Conservation (phyloP, 176 grass and related monocot species). For the Microstegium vimineum region DNA sequence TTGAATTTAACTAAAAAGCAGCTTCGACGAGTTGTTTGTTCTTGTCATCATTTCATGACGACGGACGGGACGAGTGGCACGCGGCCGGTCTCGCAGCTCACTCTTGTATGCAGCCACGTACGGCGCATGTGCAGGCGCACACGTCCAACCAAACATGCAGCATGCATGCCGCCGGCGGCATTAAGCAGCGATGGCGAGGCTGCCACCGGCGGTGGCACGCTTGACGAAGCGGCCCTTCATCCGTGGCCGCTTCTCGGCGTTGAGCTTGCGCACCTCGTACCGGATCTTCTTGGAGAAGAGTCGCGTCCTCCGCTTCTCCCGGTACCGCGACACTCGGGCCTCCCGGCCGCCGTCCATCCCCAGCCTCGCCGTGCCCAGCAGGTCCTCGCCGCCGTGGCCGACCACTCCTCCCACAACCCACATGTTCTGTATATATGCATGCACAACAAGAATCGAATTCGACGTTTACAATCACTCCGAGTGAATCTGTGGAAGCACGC, state of each 20-base stretch:
- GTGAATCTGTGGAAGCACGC: not conserved
- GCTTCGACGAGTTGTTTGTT: conserved; percentile 59
- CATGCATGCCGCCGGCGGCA: not conserved
- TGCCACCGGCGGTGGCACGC: conserved; percentile 30
- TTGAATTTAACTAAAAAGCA: conserved; percentile 28
- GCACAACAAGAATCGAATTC: not conserved
- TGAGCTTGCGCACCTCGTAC: conserved; percentile 97
- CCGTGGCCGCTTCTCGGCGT: conserved; percentile 92
- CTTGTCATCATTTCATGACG: conserved; percentile 27
- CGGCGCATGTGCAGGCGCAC: no score
- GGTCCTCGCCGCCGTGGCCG: conserved; percentile 16
- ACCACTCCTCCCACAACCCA: conserved; percentile 40
- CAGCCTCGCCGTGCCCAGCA: not conserved
- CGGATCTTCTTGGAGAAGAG: conserved; percentile 99
- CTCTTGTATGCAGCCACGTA: not conserved
- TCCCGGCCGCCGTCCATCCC: conserved; percentile 54
- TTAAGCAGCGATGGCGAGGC: conserved; percentile 12
- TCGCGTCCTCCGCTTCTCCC: conserved; percentile 89
- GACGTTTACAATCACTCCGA: not conserved
- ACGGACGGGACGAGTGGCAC: not conserved
- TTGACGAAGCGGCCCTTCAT: conserved; percentile 98
- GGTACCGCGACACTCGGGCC: conserved; percentile 77
- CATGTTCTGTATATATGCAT: conserved; percentile 4
- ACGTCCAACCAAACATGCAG: not conserved
- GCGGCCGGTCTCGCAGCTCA: not conserved